Evolutionary conservation across 305 asterid genomes (phyloP).

Genomic region (Fraxinus sp.): DNA sequence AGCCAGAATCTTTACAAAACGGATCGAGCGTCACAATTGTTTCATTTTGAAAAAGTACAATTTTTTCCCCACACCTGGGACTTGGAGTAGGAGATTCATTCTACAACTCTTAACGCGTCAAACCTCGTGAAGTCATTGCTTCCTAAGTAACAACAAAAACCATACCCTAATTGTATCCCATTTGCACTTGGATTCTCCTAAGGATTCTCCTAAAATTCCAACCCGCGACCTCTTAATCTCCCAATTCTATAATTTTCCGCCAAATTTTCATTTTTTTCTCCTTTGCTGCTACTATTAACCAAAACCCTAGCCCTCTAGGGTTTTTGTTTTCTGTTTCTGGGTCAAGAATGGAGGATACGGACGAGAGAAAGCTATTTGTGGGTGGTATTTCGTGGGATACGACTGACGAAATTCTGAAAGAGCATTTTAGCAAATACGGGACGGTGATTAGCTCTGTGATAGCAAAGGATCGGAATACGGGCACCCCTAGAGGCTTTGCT

Average conservation of each 20-base stretch:
- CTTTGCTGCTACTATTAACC: background rate
- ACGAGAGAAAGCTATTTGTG: slow-evolving; percentile 71
- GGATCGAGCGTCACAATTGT: too few relatives aligned
- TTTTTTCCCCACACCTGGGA: background rate
- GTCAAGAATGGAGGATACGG: slow-evolving; percentile 21
- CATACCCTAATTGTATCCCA: background rate
- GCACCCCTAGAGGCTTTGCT: slow-evolving; percentile 75
- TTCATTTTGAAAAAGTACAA: too few relatives aligned
- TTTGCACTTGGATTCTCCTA: too few relatives aligned
- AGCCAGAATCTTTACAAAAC: too few relatives aligned
- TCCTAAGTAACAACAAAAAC: background rate
- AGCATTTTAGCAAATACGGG: slow-evolving; percentile 69
- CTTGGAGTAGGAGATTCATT: background rate
- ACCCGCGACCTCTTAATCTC: background rate
- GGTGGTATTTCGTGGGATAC: slow-evolving; percentile 88
- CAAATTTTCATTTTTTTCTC: background rate
- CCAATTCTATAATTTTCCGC: background rate
- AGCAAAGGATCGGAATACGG: slow-evolving; percentile 58
- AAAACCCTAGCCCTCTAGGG: background rate
- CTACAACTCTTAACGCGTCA: background rate
- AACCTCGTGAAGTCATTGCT: background rate
- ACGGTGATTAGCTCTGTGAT: slow-evolving; percentile 50
- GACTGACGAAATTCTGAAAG: slow-evolving; percentile 53
- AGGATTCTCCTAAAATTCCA: background rate
- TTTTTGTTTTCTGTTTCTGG: background rate